Evolutionary conservation across 306 rosid genomes (phyloP), one percentile per base, ranked within the genome.

Genomic region (Trichosanthes truncata): DNA sequence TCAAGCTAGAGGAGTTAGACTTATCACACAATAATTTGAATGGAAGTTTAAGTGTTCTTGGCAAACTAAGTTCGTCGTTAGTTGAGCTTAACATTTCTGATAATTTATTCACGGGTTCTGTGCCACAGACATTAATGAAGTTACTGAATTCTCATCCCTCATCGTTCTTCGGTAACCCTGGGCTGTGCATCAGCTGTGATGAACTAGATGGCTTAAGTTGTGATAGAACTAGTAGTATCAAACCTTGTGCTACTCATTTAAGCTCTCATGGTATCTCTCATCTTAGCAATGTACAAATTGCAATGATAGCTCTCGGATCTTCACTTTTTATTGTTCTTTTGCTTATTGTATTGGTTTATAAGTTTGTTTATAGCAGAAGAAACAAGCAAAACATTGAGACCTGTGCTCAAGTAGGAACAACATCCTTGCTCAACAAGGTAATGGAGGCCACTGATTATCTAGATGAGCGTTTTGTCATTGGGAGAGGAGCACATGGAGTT

Each of bases 401-500:
- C 65, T 45, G 86, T 52, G 83, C 52, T 61, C 63, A 48, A 29
- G 91, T 80, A 33, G 90, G 93, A 36, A 11, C 88, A 43, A 67
- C 88, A 14, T 53, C 82, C 66, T 86, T 91, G 57, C 84, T 55
- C 26, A 82, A 55, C 26, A 55, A 5, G 82, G 90, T 88, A 15
- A 81, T 91, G 89, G 83, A 88, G 79, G 95, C 91, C 33, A 92
- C 98, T 9, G 86, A 3, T 8, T 87, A 92, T 74, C 84, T 94
- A 13, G 84, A 83, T 71, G 96, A 89, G 25, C 79, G 51, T 60
- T 86, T 82, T 83, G 40, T 94, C 25, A 87, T 94, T 7, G 98
- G 98, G n/a, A 85, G 86, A 86, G 98, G 98, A 83, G 92, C 93
- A 14, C 97, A 94, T 72, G 97, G 98, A 85, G 84, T 85, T 60